Conservation (phyloP, 768 basidiomycete genomes). For the Boletus tomentosulus region DNA sequence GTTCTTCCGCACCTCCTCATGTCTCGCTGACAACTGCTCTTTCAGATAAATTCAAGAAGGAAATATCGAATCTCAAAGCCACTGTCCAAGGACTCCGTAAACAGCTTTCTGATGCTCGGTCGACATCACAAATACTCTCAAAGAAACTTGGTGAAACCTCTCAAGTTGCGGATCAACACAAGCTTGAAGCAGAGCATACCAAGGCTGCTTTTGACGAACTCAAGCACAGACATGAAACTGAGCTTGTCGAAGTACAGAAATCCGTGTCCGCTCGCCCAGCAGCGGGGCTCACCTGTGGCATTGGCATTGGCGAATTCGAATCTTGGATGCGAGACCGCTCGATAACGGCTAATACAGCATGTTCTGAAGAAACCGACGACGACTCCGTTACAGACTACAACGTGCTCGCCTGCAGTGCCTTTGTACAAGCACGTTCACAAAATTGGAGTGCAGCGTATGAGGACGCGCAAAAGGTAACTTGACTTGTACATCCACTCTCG, state of each 20-base stretch:
- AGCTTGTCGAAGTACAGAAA: not conserved
- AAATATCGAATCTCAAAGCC: not conserved
- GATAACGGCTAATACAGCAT: not conserved
- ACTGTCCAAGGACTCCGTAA: not conserved
- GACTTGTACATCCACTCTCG: not conserved
- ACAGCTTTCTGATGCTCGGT: not conserved
- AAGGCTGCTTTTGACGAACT: not conserved
- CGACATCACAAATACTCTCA: not conserved
- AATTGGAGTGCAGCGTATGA: conserved; percentile 4
- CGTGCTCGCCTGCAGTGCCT: conserved; percentile 3
- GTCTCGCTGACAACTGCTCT: not conserved
- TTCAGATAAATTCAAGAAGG: conserved; percentile 1
- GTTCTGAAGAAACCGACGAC: not conserved
- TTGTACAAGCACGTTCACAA: not conserved
- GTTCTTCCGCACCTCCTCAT: not conserved
- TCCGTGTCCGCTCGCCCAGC: not conserved
- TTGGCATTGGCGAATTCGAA: not conserved
- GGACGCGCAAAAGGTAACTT: conserved; percentile 6
- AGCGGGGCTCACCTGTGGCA: not conserved
- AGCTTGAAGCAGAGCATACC: not conserved
- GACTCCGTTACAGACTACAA: not conserved
- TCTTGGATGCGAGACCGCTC: conserved; percentile 1
- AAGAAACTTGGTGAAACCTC: not conserved
- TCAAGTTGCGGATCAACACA: not conserved
- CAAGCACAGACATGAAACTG: not conserved